Evolutionary conservation across 805 yeast species (phyloP).

Genomic region (Myxozyma neotropica): DNA sequence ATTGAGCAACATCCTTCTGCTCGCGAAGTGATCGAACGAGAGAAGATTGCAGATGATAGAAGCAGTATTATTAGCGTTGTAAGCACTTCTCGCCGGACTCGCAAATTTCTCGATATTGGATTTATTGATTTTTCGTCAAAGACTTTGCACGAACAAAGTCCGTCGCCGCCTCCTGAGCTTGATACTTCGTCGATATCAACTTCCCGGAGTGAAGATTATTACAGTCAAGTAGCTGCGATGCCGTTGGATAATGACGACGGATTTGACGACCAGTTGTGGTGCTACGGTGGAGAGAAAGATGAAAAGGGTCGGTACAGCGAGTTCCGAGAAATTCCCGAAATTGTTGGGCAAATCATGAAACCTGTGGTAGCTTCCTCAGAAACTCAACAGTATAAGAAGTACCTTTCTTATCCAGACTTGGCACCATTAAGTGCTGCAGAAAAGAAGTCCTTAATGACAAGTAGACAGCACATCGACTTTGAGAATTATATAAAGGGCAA

Average conservation of each 20-base stretch:
- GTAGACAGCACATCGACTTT: conserved; percentile 35
- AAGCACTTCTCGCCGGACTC: conserved; percentile 25
- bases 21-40: conserved; percentile 20
- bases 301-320: conserved; percentile 10
- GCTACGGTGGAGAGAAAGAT: conserved; percentile 25
- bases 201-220: conserved; percentile 15
- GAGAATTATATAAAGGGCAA: conserved; percentile 63
- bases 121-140: conserved; percentile 31
- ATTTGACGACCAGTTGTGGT: conserved; percentile 27
- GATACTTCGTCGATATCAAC: not conserved
- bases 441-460: conserved; percentile 11
- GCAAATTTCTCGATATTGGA: conserved; percentile 26
- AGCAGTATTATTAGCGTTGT: conserved; percentile 33
- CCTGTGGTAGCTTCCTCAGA: conserved; percentile 29
- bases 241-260: conserved; percentile 29
- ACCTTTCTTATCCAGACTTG: conserved; percentile 28
- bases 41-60: conserved; percentile 24
- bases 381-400: conserved; percentile 32
- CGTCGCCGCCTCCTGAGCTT: conserved; percentile 16
- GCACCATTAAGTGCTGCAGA: conserved; percentile 25
- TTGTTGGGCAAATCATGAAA: conserved; percentile 30
- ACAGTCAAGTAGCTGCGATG: conserved; percentile 20
- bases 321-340: conserved; percentile 20
- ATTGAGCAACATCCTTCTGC: conserved; percentile 22
- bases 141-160: conserved; percentile 12